These are phyloP conservation scores for Aspergillus phoenicis DNA, from an alignment of 2,329 filamentous ascomycete genomes.

Conservation along the genomic window DNA sequence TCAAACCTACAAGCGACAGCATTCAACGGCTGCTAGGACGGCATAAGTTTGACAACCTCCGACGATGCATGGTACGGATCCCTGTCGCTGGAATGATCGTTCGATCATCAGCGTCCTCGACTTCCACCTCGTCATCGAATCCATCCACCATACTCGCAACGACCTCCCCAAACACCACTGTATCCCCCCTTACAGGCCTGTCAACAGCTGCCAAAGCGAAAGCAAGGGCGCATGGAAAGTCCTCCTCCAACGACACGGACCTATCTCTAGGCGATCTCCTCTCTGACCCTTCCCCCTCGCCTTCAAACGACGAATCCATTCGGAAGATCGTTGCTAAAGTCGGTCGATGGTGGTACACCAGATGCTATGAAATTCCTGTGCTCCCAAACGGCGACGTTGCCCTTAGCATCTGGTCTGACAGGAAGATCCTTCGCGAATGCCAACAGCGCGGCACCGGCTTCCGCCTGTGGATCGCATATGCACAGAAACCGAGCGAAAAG, in stretches of 20 bases:
- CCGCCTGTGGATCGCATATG: conserved; percentile 88
- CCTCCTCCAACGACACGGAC: conserved; percentile 42
- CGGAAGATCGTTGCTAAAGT: conserved; percentile 90
- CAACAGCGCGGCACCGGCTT: conserved; percentile 84
- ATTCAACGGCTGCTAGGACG: conserved; percentile 50
- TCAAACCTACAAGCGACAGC: conserved; percentile 52
- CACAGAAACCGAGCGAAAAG: conserved; percentile 69
- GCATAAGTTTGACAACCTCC: conserved; percentile 52
- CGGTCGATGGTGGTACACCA: conserved; percentile 93
- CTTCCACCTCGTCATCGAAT: conserved; percentile 42
- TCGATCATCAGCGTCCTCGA: conserved; percentile 45
- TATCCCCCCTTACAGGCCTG: conserved; percentile 28
- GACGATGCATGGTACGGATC: conserved; percentile 52
- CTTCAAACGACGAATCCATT: conserved; percentile 77
- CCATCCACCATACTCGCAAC: conserved; percentile 34
- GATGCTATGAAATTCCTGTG: conserved; percentile 79
- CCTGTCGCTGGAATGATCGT: conserved; percentile 51
- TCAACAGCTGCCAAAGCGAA: conserved; percentile 20
- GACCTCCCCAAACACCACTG: conserved; percentile 28
- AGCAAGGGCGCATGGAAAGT: conserved; percentile 28
- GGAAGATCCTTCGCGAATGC: conserved; percentile 75
- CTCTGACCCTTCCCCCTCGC: conserved; percentile 68
- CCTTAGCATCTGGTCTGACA: conserved; percentile 78
- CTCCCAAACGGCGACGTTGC: conserved; percentile 52
- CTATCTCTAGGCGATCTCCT: conserved; percentile 69